These are phyloP conservation scores for Russula virescens DNA, from an alignment of 768 basidiomycete genomes.

Conservation along the genomic window DNA sequence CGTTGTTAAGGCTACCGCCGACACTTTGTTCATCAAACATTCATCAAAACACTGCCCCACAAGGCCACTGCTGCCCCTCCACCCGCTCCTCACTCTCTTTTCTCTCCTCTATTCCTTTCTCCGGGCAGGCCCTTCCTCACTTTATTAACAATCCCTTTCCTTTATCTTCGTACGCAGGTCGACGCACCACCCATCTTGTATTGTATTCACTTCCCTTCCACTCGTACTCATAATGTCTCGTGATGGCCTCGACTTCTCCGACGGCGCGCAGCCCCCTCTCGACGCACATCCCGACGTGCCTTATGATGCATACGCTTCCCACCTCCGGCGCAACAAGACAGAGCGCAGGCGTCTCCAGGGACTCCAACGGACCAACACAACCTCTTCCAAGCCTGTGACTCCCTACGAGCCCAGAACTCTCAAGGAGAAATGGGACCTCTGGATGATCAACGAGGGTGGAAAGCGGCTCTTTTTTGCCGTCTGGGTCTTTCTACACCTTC, in stretches of 20 bases:
- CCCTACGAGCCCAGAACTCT: conserved; percentile 37
- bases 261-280: conserved; percentile 17
- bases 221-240: neutral
- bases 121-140: conserved; percentile 7
- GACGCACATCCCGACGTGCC: conserved; percentile 17
- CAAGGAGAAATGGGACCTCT: conserved; percentile 51
- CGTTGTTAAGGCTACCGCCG: too few species aligned
- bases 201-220: neutral
- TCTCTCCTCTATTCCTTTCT: neutral
- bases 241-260: conserved; percentile 22
- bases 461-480: conserved; percentile 69
- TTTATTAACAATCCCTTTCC: neutral
- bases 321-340: conserved; percentile 79
- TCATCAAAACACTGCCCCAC: too few species aligned
- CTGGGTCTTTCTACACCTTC: conserved; percentile 75
- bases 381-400: conserved; percentile 27
- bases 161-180: conserved; percentile 4
- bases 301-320: conserved; percentile 22
- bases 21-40: too few species aligned
- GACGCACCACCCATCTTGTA: neutral
- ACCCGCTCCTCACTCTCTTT: neutral
- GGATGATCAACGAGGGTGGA: conserved; percentile 94
- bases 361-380: conserved; percentile 59
- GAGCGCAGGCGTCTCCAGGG: conserved; percentile 82
- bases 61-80: too few species aligned